Base-by-base conservation (phyloP, 352 stramenopile genomes). In the Pythium brachiatum region DNA sequence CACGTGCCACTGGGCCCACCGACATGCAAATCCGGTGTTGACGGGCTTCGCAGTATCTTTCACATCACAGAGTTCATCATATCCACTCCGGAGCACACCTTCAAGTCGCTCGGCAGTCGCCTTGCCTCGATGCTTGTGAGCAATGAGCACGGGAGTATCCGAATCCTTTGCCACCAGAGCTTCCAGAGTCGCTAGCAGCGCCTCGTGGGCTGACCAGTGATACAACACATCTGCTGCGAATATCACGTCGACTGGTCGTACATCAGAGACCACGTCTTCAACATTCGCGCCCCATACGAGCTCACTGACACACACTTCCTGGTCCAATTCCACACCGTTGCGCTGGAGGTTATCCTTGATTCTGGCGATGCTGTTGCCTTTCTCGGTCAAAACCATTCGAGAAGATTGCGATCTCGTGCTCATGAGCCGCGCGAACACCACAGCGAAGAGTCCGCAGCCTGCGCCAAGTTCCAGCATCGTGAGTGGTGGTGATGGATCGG, bases 151-250 rank as follows among this genome's bases (percentile, higher is more conserved):
- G 12, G 3, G 47, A 44, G 21, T 57, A 26, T 11, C 16, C 26
- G 27, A 48, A 27, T 44, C 18, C 1, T 11, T 8, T 5, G 16
- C 26, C 23, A 76, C 41, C 0, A 21, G n/a, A 15, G 62, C 52
- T 1, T 48, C 41, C 3, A 90, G 62, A 15, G 81, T 83, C 9
- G 44, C 46, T 2, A 88, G 64, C 2, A 88, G 62, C 15, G 53
- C 39, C 32, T 81, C 69, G 50, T 90, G 81, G 1, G 70, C 60
- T 9, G 62, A 64, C 81, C 79, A 90, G 57, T 79, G 71, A 64
- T 90, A 90, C 32, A 90, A 47, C 51, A 90, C 81, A 36, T 90
- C 79, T 2, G 74, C 64, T 15, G 77, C 79, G 25, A 89, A 74
- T 11, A 88, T 53, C 0, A 79, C 27, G 29, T 68, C 52, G 4